phyloP scores from a whole-genome alignment of 2,329 filamentous ascomycete genomes.

The Nothophoma quercina region DNA sequence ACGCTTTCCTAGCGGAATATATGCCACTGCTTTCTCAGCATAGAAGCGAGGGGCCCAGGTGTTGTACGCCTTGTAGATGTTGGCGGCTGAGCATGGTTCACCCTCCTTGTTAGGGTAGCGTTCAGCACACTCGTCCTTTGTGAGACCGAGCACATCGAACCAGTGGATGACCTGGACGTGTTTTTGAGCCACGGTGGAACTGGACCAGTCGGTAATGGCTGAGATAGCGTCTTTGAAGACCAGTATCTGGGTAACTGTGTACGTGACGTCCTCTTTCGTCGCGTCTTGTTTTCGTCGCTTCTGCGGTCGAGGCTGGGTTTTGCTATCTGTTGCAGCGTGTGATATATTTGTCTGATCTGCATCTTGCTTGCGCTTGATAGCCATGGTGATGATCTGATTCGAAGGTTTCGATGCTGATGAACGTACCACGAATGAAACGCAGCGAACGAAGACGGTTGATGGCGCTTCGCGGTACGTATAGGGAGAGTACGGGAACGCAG shows the following conservation, averaged over 20 bases:
- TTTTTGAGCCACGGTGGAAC: background rate
- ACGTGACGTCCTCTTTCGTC: background rate
- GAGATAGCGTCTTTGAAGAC: background rate
- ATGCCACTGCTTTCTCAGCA: background rate
- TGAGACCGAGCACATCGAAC: background rate
- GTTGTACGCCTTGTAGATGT: slow-evolving; percentile 1
- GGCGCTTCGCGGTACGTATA: too few relatives aligned
- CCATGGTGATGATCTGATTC: background rate
- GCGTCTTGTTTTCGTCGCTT: background rate
- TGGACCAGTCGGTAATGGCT: background rate
- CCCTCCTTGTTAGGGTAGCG: slow-evolving; percentile 2
- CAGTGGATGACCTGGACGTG: slow-evolving; percentile 2
- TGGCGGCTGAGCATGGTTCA: background rate
- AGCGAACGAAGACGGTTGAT: background rate
- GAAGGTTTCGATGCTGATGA: too few relatives aligned
- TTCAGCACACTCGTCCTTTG: slow-evolving; percentile 1
- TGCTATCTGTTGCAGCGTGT: background rate
- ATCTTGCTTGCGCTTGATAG: background rate
- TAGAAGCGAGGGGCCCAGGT: slow-evolving; percentile 1
- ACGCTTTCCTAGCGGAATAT: background rate
- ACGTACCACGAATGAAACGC: too few relatives aligned
- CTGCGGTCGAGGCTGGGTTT: background rate
- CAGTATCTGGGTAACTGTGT: background rate
- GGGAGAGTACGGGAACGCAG: too few relatives aligned
- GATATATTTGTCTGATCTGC: background rate